These are phyloP conservation scores for Trypanosoma scelopori DNA, from an alignment of 208 protist genomes.

Conservation along the genomic window DNA sequence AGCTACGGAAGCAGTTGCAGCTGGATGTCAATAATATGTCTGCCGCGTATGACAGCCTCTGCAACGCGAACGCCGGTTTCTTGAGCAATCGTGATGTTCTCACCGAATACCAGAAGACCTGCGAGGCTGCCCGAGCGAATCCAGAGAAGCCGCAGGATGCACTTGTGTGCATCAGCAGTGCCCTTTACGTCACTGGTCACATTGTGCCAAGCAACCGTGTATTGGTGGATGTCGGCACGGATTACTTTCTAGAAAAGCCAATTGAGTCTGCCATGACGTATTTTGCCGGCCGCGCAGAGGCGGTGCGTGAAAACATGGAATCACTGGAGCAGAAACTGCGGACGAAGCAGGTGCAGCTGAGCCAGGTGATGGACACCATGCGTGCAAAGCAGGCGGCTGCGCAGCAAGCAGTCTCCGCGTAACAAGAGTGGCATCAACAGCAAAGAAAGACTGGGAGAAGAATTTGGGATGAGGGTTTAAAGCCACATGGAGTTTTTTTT, in stretches of 20 bases:
- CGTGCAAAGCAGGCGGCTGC: slow-evolving; percentile 58
- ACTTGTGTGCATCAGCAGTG: slow-evolving; percentile 82
- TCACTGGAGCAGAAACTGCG: slow-evolving; percentile 68
- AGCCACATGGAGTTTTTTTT: background rate
- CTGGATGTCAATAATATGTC: slow-evolving; percentile 75
- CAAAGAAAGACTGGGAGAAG: slow-evolving; percentile 19
- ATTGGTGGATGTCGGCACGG: slow-evolving; percentile 84
- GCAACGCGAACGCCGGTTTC: slow-evolving; percentile 71
- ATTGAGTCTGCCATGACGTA: slow-evolving; percentile 70
- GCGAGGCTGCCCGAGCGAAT: slow-evolving; percentile 36
- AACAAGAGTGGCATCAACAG: slow-evolving; percentile 9
- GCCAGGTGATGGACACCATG: slow-evolving; percentile 75
- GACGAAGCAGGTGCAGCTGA: slow-evolving; percentile 78
- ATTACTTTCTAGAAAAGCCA: slow-evolving; percentile 84
- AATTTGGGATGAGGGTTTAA: background rate
- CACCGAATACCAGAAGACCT: slow-evolving; percentile 60
- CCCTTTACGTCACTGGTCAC: slow-evolving; percentile 68
- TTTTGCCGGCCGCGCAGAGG: slow-evolving; percentile 66
- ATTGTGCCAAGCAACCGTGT: slow-evolving; percentile 74
- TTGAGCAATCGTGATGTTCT: slow-evolving; percentile 74
- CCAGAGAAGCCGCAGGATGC: slow-evolving; percentile 43
- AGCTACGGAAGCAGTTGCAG: slow-evolving; percentile 86
- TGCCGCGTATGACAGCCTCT: slow-evolving; percentile 77
- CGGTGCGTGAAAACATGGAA: slow-evolving; percentile 85
- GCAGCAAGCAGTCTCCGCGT: slow-evolving; percentile 44